Conservation (phyloP, 2,329 filamentous ascomycete species). For the Taxawa tesnikishii region DNA sequence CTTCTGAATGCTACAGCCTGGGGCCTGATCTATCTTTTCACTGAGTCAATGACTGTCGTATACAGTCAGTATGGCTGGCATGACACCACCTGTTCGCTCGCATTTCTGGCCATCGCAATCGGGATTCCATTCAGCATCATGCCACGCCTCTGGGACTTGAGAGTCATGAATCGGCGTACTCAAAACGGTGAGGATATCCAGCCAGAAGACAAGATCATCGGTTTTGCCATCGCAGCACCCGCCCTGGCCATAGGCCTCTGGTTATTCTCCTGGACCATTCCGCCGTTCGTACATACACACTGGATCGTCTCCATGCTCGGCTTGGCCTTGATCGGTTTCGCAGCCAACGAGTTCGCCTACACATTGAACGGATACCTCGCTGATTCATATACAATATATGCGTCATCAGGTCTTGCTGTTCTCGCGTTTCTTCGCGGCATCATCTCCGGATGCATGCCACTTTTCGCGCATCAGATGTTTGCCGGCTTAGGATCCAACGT, state of each 20-base stretch:
- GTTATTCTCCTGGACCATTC: conserved; percentile 36
- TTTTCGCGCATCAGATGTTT: conserved; percentile 16
- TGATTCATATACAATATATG: conserved; percentile 28
- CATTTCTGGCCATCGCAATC: conserved; percentile 51
- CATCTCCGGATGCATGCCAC: conserved; percentile 21
- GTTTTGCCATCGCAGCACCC: conserved; percentile 34
- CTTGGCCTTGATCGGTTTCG: conserved; percentile 31
- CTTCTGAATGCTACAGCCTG: too few species aligned
- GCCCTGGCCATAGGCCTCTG: conserved; percentile 34
- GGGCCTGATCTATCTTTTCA: too few species aligned
- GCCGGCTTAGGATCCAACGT: conserved; percentile 1
- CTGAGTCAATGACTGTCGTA: too few species aligned
- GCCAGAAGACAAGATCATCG: conserved; percentile 36
- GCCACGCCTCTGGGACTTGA: conserved; percentile 29
- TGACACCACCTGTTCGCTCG: conserved; percentile 31
- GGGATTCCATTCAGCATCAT: conserved; percentile 30
- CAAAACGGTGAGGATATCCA: conserved; percentile 13
- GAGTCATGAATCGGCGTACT: conserved; percentile 17
- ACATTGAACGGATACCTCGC: conserved; percentile 26
- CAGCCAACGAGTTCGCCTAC: conserved; percentile 30
- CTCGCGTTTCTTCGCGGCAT: conserved; percentile 22
- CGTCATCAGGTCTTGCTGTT: conserved; percentile 26
- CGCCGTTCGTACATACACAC: conserved; percentile 22
- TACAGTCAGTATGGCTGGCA: too few species aligned
- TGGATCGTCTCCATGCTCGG: conserved; percentile 29